These are phyloP conservation scores for Citrullus colocynthis DNA, from an alignment of 306 rosid species.

Conservation along the genomic window DNA sequence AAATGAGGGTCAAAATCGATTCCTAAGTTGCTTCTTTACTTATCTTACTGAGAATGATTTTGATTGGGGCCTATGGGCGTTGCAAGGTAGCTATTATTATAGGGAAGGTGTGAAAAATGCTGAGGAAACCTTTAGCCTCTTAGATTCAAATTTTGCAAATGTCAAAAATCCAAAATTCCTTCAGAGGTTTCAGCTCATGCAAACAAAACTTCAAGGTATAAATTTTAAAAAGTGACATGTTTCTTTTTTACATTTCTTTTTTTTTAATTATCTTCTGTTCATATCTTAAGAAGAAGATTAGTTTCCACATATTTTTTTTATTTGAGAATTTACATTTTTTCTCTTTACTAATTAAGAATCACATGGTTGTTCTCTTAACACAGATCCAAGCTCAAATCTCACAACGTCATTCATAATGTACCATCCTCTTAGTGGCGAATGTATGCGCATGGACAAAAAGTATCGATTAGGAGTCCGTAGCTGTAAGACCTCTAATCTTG, in stretches of 20 bases:
- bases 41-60: background rate
- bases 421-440: background rate
- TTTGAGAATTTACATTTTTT: no score
- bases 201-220: no score
- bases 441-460: slow-evolving; percentile 12
- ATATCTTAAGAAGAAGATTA: no score
- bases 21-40: background rate
- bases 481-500: slow-evolving; percentile 16
- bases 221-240: no score
- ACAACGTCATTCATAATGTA: background rate
- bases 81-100: background rate
- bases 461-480: slow-evolving; percentile 12
- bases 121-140: no score
- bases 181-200: no score
- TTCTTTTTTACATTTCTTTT: no score
- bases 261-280: no score
- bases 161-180: no score
- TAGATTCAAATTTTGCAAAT: no score
- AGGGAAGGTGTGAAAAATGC: background rate
- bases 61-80: background rate
- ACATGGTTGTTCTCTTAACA: background rate
- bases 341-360: no score
- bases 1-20: background rate
- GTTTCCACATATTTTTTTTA: no score
- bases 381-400: background rate